Evolutionary conservation across 2,329 filamentous ascomycete genomes (phyloP), one percentile per base, ranked within the genome.

Genomic region (Myriosclerotinia scirpicola): DNA sequence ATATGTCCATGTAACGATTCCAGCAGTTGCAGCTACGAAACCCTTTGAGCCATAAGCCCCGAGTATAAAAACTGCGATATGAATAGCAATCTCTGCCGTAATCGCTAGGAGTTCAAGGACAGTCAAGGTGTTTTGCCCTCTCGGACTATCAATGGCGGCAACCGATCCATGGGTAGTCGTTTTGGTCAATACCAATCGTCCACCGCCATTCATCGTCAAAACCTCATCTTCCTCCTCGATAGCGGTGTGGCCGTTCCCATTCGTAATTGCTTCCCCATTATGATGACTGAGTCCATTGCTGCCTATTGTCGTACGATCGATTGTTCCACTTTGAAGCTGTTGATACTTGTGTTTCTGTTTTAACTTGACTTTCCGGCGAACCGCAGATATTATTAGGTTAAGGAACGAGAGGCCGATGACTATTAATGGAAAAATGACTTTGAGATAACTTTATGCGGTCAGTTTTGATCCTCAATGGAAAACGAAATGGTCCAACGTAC

Each of bases 1-100:
- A 76, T 98, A 99, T 63, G 86, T 78, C 94, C 95, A 98, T 40
- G 87, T 87, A 14, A 87, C 78, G 44, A 97, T 81, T 60, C 88
- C 89, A 3, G 87, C 85, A 60, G 90, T 81, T 12, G 88, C 86
- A 34, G 88, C 86, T 66, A 87, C 74, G 22, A 79, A 83, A 62
- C 86, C 87, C 68, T 84, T 81, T 22, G 79, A 79, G 30, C 84
- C 85, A 80, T 86, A 90, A 53, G 83, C 81, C 46, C 84, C 80
- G 1, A 86, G 85, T 0, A 86, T 78, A 64, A 95, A 81, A 11
- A 87, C 85, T 12, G 87, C 79, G 22, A 88, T 78, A 72, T 92
- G 92, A 67, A 93, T 79, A 2, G 81, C 87, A 66, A 97, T 78
- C 71, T 95, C 83, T 15, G 85, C 91, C 64, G 88, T 77, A 44